These are phyloP conservation scores for Waltergamsia citrina DNA, from an alignment of 2,329 filamentous ascomycete species.

Conservation along the genomic window DNA sequence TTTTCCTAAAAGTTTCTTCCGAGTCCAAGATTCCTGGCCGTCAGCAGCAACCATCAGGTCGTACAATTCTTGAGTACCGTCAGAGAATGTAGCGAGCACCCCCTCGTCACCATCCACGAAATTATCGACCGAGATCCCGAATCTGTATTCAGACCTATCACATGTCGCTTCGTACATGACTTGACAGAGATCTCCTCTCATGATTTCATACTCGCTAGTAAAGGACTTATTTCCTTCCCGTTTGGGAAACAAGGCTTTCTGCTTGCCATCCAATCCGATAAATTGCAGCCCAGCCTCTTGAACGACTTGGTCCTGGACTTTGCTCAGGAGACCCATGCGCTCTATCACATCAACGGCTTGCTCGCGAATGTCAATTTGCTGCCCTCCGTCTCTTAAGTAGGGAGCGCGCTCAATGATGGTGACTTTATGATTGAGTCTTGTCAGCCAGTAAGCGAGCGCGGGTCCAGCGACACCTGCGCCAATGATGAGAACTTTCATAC, in stretches of 20 bases:
- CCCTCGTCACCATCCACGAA: conserved; percentile 17
- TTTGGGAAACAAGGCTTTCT: conserved; percentile 28
- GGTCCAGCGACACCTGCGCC: conserved; percentile 30
- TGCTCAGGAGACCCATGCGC: conserved; percentile 23
- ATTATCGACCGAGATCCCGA: conserved; percentile 17
- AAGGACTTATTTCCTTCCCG: conserved; percentile 28
- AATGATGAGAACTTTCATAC: conserved; percentile 35
- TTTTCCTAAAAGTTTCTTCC: too few relatives aligned
- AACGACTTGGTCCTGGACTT: conserved; percentile 25
- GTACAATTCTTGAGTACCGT: conserved; percentile 29
- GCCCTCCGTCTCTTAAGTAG: conserved; percentile 22
- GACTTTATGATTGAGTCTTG: conserved; percentile 20
- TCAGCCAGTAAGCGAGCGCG: conserved; percentile 26
- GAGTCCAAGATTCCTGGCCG: conserved; percentile 22
- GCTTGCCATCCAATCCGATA: conserved; percentile 28
- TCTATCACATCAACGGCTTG: conserved; percentile 25
- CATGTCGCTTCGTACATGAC: conserved; percentile 34
- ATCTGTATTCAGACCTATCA: conserved; percentile 14
- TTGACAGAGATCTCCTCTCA: conserved; percentile 42
- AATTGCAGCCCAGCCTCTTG: conserved; percentile 37
- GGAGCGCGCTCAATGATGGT: conserved; percentile 27
- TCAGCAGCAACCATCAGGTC: conserved; percentile 47
- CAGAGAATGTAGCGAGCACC: conserved; percentile 27
- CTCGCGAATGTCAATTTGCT: conserved; percentile 31
- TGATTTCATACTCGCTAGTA: conserved; percentile 47